Evolutionary conservation across 768 basidiomycete genomes (phyloP).

Genomic region (Agrocybe chaxingu): DNA sequence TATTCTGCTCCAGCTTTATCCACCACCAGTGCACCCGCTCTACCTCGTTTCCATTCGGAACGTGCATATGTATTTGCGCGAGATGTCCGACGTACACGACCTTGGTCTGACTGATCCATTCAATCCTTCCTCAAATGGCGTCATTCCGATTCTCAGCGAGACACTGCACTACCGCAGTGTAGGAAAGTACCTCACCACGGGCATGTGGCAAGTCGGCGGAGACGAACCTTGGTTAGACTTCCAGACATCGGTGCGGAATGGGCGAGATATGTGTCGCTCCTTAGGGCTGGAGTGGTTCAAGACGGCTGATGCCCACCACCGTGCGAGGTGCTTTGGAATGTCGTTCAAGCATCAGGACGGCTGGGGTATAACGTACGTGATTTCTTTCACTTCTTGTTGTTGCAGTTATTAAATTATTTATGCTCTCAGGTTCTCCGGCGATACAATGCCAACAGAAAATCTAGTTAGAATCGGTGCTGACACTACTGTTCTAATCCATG

Average conservation of each 20-base stretch:
- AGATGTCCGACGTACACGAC: conserved; percentile 69
- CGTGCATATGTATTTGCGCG: conserved; percentile 66
- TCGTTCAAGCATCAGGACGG: conserved; percentile 66
- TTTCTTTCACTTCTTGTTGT: conserved; percentile 38
- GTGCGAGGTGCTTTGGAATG: conserved; percentile 68
- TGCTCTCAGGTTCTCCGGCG: conserved; percentile 79
- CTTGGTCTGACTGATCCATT: conserved; percentile 50
- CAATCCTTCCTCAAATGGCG: conserved; percentile 38
- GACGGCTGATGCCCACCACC: conserved; percentile 74
- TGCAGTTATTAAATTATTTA: neutral
- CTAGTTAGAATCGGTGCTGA: conserved; percentile 61
- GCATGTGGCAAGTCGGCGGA: conserved; percentile 42
- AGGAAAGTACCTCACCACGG: conserved; percentile 31
- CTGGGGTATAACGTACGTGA: conserved; percentile 74
- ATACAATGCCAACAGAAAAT: conserved; percentile 74
- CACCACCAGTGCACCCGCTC: conserved; percentile 58
- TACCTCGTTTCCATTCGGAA: conserved; percentile 63
- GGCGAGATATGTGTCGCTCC: conserved; percentile 39
- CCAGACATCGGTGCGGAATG: conserved; percentile 33
- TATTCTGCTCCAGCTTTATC: conserved; percentile 51
- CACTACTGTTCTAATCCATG: conserved; percentile 88
- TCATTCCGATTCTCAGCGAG: conserved; percentile 55
- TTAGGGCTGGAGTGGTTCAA: conserved; percentile 59
- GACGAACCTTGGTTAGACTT: conserved; percentile 45
- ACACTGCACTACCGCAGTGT: conserved; percentile 45